Evolutionary conservation across 2,329 filamentous ascomycete genomes (phyloP).

Genomic region (Zalaria obscura): DNA sequence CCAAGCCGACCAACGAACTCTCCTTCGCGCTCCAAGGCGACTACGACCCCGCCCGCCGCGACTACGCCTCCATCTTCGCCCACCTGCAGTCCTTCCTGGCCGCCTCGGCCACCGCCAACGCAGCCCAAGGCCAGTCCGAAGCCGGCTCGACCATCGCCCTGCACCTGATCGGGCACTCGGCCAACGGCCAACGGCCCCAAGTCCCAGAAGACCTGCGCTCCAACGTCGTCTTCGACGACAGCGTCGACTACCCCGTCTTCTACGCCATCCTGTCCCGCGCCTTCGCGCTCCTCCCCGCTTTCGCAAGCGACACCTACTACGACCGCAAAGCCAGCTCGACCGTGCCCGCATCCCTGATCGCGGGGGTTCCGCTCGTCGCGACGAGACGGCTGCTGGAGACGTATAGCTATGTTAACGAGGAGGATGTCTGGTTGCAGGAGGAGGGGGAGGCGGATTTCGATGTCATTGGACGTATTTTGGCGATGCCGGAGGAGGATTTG

Average conservation of each 20-base stretch:
- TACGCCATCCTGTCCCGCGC: slow-evolving; percentile 13
- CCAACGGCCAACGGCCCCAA: slow-evolving; percentile 6
- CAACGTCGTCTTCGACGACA: slow-evolving; percentile 13
- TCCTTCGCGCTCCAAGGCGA: slow-evolving; percentile 15
- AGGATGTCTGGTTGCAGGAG: slow-evolving; percentile 13
- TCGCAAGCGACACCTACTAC: slow-evolving; percentile 14
- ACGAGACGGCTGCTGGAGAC: slow-evolving; percentile 11
- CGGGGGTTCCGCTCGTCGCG: slow-evolving; percentile 13
- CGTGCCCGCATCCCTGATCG: slow-evolving; percentile 15
- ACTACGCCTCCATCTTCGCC: slow-evolving; percentile 15
- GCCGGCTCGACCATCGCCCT: slow-evolving; percentile 1
- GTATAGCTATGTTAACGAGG: slow-evolving; percentile 14
- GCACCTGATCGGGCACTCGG: slow-evolving; percentile 2
- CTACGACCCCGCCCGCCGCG: slow-evolving; percentile 13
- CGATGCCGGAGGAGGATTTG: slow-evolving; percentile 34
- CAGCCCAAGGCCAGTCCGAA: not conserved
- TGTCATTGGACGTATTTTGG: slow-evolving; percentile 13
- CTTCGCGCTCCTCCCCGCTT: slow-evolving; percentile 15
- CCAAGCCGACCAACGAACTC: slow-evolving; percentile 1
- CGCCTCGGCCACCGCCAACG: not conserved
- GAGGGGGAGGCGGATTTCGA: slow-evolving; percentile 14
- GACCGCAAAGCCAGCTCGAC: slow-evolving; percentile 14
- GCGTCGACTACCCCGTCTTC: slow-evolving; percentile 14
- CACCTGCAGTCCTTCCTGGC: slow-evolving; percentile 10
- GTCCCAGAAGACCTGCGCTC: slow-evolving; percentile 10